Evolutionary conservation across 352 stramenopile genomes (phyloP).

Genomic region (Globisporangium lucens): DNA sequence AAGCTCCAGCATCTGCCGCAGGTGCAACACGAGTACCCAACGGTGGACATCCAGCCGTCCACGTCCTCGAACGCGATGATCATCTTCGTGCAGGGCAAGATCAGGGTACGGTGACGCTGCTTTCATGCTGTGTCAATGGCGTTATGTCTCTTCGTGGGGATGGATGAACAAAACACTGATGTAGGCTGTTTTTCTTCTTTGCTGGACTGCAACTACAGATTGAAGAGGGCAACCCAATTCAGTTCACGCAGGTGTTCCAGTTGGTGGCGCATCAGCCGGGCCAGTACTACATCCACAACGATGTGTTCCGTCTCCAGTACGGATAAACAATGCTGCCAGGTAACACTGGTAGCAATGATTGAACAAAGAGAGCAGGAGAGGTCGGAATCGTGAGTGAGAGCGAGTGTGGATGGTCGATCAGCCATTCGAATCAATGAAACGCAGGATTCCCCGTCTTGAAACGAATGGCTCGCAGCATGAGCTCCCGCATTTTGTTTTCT

Average conservation of each 20-base stretch:
- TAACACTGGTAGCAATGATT: not conserved
- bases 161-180: not conserved
- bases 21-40: conserved; percentile 82
- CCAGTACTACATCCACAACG: conserved; percentile 98
- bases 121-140: not conserved
- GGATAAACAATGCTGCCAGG: conserved; percentile 59
- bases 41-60: conserved; percentile 92
- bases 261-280: conserved; percentile 90
- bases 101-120: conserved; percentile 37
- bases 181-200: not conserved
- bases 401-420: no score
- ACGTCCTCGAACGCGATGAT: conserved; percentile 89
- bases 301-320: conserved; percentile 97
- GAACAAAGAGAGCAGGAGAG: not conserved
- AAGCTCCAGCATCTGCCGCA: conserved; percentile 81
- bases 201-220: conserved; percentile 51
- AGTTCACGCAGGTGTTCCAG: conserved; percentile 98
- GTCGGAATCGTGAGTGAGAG: conserved; percentile 1
- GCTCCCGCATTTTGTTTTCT: not conserved
- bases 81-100: conserved; percentile 94
- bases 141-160: not conserved
- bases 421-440: not conserved
- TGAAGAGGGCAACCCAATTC: conserved; percentile 91
- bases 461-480: not conserved
- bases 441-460: not conserved